phyloP scores from a whole-genome alignment of 2,329 filamentous ascomycete genomes.

The Fusarium gaditjirri region DNA sequence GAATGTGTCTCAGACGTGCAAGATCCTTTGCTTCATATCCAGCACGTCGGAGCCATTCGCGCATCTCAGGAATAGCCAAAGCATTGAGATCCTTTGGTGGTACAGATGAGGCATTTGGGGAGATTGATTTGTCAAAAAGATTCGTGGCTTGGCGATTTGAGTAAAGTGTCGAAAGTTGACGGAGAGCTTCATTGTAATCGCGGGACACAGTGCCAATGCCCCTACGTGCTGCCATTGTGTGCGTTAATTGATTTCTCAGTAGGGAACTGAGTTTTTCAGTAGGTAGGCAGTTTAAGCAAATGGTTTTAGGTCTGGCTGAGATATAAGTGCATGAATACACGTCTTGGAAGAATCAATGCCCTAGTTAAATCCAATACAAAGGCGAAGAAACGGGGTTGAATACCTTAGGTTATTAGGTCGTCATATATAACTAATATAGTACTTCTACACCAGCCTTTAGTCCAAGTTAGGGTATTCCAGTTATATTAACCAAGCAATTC shows the following conservation, averaged over 20 bases:
- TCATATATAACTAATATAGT: background rate
- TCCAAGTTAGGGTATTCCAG: background rate
- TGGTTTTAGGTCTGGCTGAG: background rate
- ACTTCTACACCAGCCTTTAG: background rate
- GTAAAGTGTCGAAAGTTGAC: conserved; percentile 79
- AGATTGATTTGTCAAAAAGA: conserved; percentile 56
- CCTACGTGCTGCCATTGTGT: conserved; percentile 6
- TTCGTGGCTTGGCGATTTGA: conserved; percentile 76
- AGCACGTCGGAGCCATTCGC: conserved; percentile 78
- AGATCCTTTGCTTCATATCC: conserved; percentile 71
- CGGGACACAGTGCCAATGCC: conserved; percentile 42
- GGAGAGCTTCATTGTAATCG: conserved; percentile 73
- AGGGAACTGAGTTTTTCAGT: conserved; percentile 3
- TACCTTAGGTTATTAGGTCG: background rate
- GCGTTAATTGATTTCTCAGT: background rate
- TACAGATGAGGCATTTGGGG: conserved; percentile 46
- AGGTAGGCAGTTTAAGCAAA: background rate
- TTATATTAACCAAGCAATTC: background rate
- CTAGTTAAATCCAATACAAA: background rate
- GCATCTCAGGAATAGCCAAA: conserved; percentile 82
- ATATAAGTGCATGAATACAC: background rate
- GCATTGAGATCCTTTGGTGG: conserved; percentile 71
- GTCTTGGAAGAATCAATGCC: background rate
- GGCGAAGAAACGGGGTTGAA: background rate
- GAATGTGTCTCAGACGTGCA: conserved; percentile 66